Conservation (phyloP, 257 asterid species). For the Solanum chiquidenum region DNA sequence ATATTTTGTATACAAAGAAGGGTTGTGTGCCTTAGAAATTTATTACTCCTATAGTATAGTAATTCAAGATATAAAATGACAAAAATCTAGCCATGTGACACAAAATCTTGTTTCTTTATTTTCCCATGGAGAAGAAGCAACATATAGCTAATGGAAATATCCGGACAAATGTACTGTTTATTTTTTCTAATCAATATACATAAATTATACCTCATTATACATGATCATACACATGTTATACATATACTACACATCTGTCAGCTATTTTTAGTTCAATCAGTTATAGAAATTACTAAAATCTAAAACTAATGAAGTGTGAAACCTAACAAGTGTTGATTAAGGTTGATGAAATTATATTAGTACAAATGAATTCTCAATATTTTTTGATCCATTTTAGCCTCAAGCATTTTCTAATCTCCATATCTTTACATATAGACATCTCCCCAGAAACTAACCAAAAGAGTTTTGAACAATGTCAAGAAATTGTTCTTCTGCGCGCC, state of each 20-base stretch:
- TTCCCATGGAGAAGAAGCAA: neutral
- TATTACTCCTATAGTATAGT: neutral
- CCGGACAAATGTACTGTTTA: too few relatives aligned
- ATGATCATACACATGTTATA: neutral
- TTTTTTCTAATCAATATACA: too few relatives aligned
- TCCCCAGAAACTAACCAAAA: neutral
- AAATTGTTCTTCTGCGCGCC: neutral
- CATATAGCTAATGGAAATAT: neutral
- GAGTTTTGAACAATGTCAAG: neutral
- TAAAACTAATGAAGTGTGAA: neutral
- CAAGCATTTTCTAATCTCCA: neutral
- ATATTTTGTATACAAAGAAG: neutral
- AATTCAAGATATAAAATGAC: neutral
- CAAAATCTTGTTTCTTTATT: neutral
- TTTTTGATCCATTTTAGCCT: neutral
- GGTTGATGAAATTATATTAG: neutral
- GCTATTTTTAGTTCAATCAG: neutral
- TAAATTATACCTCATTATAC: neutral
- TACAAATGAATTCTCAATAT: neutral
- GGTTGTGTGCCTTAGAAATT: neutral
- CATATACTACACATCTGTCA: neutral
- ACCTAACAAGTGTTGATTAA: neutral
- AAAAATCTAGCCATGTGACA: neutral
- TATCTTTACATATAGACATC: neutral
- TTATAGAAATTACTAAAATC: neutral